A percentile compares a stretch with the other conserved stretches of the same genome.
Evolutionary conservation across 148 eudicot genomes (phyloP).

Genomic region (Gaultheria prostrata): DNA sequence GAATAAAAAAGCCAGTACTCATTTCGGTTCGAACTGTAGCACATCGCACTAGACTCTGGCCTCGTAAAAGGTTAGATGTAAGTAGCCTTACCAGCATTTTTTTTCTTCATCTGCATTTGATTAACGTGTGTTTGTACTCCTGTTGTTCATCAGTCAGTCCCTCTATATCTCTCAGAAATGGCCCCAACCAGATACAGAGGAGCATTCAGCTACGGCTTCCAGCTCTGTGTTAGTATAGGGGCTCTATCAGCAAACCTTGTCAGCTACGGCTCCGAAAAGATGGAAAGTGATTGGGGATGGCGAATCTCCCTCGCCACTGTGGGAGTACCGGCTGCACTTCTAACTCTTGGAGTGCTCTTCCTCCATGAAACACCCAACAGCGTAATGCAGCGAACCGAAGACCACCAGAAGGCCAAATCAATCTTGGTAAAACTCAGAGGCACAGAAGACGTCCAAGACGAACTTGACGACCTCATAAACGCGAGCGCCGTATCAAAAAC

Average conservation of each 20-base stretch:
- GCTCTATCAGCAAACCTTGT: constrained; percentile 4
- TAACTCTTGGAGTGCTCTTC: constrained; percentile 3
- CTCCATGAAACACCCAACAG: constrained; percentile 15
- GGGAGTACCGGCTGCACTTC: background rate
- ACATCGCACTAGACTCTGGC: too few relatives aligned
- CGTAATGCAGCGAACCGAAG: background rate
- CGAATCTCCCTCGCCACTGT: constrained; percentile 33
- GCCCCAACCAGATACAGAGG: background rate
- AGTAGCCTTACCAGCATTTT: background rate
- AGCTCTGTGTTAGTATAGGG: background rate
- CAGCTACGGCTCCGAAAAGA: background rate
- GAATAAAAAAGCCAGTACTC: background rate
- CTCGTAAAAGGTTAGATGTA: background rate
- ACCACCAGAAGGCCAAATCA: background rate
- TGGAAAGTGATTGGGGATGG: constrained; percentile 21
- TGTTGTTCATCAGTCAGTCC: background rate
- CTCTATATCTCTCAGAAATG: constrained; percentile 2
- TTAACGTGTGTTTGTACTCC: background rate
- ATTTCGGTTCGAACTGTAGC: too few relatives aligned
- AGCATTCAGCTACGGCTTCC: constrained; percentile 12
- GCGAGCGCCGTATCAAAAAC: background rate
- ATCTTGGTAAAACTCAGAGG: background rate
- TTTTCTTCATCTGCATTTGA: background rate
- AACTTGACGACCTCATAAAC: background rate
- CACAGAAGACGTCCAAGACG: background rate